Base-by-base conservation (phyloP, 2,329 filamentous ascomycete species). In the Alternaria gansuensis region DNA sequence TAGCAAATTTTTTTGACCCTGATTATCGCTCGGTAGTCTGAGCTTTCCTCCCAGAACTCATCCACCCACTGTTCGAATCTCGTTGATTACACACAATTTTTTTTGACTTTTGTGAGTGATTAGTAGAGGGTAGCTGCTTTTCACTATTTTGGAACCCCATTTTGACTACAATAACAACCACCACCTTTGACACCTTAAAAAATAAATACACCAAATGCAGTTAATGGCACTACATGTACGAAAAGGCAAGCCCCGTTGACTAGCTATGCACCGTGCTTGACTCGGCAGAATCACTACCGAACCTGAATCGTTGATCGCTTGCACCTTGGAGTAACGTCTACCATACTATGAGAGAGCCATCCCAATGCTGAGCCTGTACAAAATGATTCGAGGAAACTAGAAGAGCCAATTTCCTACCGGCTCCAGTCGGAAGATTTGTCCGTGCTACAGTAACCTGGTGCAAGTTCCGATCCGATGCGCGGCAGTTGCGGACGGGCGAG, bases 341-440 rank as follows among this genome's bases (percentile, higher is more conserved):
- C 17, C 17, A 17, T 40, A 40, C 17, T 21, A 37, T 24, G 21
- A 24, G 37, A 14, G 17, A 37, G 17, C n/a, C 26, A 51, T 26
- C 24, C 26, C 14, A 45, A 26, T 26, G 53, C 33, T 36, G 4
- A 34, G 44, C 26, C 24, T 21, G 21, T 23, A 37, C 33, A 4
- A 14, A 14, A 41, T 17, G 29, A 8, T 26, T 51, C 28, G 28
- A 50, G 23, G 37, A 17, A 39, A 28, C 48, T 43, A 34, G 13
- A 31, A 28, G 43, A 21, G 46, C 17, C 10, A 28, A 13, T 45
- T 39, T 2, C 10, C 48, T 31, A 43, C 29, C 24, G 13, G 31
- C 43, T 45, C 26, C n/a, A 14, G 9, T 33, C 54, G 48, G 48
- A 48, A 45, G 40, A 57, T 45, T 57, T 45, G 29, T 40, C 48